These are phyloP conservation scores for Globisporangium solare DNA, from an alignment of 352 stramenopile species.

Conservation along the genomic window DNA sequence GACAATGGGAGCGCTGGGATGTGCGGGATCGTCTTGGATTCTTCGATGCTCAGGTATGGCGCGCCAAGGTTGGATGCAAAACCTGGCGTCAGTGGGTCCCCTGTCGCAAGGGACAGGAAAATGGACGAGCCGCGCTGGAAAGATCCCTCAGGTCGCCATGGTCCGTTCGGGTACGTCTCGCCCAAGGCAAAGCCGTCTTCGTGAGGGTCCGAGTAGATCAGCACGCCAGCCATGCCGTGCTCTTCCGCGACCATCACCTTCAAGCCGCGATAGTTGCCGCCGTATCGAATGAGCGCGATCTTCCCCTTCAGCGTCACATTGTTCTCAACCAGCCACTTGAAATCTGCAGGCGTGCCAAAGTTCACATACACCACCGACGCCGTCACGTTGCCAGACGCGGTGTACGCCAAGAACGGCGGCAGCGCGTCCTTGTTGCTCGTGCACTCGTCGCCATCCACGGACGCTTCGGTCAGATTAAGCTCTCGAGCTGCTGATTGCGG, in stretches of 20 bases:
- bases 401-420: conserved; percentile 82
- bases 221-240: conserved; percentile 61
- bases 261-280: conserved; percentile 62
- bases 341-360: conserved; percentile 75
- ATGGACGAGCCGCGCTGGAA: conserved; percentile 86
- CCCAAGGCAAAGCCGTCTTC: conserved; percentile 77
- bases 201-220: conserved; percentile 88
- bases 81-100: conserved; percentile 61
- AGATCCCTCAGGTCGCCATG: conserved; percentile 66
- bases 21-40: conserved; percentile 54
- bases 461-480: conserved; percentile 55
- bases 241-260: conserved; percentile 85
- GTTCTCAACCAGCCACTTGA: conserved; percentile 59
- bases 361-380: conserved; percentile 84
- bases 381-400: conserved; percentile 65
- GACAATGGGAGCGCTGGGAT: conserved; percentile 67
- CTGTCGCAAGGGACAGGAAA: conserved; percentile 69
- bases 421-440: conserved; percentile 45
- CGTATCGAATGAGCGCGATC: conserved; percentile 86
- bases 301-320: conserved; percentile 76
- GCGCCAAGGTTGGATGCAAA: conserved; percentile 41
- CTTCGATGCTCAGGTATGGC: conserved; percentile 34
- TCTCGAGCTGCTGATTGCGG: conserved; percentile 22
- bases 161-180: conserved; percentile 71
- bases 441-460: conserved; percentile 60